These are phyloP conservation scores for Talaromyces ruber DNA, from an alignment of 495 filamentous ascomycete genomes.

Conservation along the genomic window DNA sequence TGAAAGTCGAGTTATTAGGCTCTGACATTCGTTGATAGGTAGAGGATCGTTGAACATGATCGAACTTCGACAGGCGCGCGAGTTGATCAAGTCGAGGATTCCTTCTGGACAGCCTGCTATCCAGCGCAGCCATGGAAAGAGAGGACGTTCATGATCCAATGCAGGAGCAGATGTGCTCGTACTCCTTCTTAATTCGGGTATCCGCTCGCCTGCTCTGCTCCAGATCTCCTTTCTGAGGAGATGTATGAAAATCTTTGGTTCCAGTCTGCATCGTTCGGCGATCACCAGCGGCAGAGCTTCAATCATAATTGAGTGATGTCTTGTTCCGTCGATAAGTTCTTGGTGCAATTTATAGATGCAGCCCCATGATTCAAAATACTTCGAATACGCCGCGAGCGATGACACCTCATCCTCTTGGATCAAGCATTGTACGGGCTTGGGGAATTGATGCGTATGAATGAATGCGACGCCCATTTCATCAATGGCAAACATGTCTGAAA, in stretches of 20 bases:
- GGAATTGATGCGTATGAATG: slow-evolving; percentile 23
- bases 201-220: slow-evolving; percentile 17
- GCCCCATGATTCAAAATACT: slow-evolving; percentile 63
- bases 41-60: slow-evolving; percentile 96
- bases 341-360: slow-evolving; percentile 45
- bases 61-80: slow-evolving; percentile 78
- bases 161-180: background rate
- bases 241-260: slow-evolving; percentile 59
- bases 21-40: slow-evolving; percentile 53
- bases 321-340: slow-evolving; percentile 1
- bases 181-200: background rate
- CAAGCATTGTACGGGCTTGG: slow-evolving; percentile 47
- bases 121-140: slow-evolving; percentile 42
- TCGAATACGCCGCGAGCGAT: slow-evolving; percentile 44
- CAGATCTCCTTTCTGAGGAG: slow-evolving; percentile 70
- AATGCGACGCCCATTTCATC: slow-evolving; percentile 13
- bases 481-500: slow-evolving; percentile 36
- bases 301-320: slow-evolving; percentile 33
- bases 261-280: slow-evolving; percentile 62
- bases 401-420: slow-evolving; percentile 47
- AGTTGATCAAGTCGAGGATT: slow-evolving; percentile 83
- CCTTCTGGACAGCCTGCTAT: slow-evolving; percentile 63
- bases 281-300: slow-evolving; percentile 60
- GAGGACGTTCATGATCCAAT: background rate
- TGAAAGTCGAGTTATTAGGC: slow-evolving; percentile 53